A percentile compares a stretch with the other conserved stretches of the same genome.
Evolutionary conservation across 305 asterid species (phyloP).

Genomic region (Fraxinus paxiana): DNA sequence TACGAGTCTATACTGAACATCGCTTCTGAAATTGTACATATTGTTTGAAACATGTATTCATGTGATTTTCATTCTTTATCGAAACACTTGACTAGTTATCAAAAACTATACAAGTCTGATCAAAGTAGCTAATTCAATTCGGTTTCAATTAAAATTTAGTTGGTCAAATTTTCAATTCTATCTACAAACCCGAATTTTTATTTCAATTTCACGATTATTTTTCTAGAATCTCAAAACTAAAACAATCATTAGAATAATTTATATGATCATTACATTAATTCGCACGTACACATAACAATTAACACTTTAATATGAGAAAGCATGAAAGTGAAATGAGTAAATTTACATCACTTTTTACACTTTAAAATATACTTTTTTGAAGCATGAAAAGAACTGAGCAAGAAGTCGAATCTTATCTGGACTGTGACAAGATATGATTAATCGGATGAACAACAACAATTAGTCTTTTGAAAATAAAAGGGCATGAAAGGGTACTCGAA

Average conservation of each 20-base stretch:
- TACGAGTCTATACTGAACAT: background rate
- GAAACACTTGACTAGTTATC: background rate
- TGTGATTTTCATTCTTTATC: background rate
- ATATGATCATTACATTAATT: background rate
- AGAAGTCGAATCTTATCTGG: background rate
- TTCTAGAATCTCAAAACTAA: background rate
- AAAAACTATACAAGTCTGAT: background rate
- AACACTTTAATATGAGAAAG: background rate
- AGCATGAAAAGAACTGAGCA: background rate
- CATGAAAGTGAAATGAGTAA: background rate
- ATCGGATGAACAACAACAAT: background rate
- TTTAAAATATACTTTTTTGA: background rate
- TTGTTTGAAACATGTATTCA: background rate
- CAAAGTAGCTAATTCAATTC: background rate
- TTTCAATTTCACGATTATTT: background rate
- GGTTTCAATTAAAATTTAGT: background rate
- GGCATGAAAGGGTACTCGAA: background rate
- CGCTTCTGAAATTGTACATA: background rate
- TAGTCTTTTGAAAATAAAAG: background rate
- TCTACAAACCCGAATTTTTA: background rate
- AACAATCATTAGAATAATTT: background rate
- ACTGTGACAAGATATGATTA: background rate
- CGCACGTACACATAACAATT: background rate
- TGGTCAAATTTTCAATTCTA: background rate
- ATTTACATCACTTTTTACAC: background rate